Evolutionary conservation across 1,284 basidiomycete genomes (phyloP), one percentile per base, ranked within the genome.

Genomic region (Phellinidium pouzarii): DNA sequence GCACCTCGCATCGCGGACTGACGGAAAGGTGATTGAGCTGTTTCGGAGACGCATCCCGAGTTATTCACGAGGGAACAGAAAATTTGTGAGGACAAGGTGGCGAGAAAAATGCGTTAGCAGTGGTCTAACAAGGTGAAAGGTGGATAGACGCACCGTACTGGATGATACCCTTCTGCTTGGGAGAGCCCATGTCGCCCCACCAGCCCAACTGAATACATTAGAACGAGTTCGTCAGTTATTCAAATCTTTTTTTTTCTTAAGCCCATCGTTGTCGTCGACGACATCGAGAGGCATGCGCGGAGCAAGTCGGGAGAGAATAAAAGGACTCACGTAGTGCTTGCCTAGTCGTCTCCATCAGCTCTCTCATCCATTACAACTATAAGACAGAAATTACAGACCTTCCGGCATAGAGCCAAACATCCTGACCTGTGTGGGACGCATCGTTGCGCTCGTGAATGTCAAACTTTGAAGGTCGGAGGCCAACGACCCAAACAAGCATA

Each of bases 121-220:
- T n/a, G n/a, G n/a, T n/a, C n/a, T n/a, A n/a, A n/a, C n/a, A n/a
- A n/a, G n/a, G n/a, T n/a, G n/a, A n/a, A n/a, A n/a, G 41, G 40
- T 11, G 34, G 49, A 37, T 55, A 4, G 34, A 77, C 88, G 69
- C 63, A 95, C 93, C 75, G 76, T 96, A 96, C 63, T 76, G 71
- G 52, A 79, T 71, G 58, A 95, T 76, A 55, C 92, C 91, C 71
- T 80, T 91, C 67, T 93, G 90, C 69, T 76, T 84, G 40, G 72
- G 76, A 55, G 78, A 77, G 48, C 74, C 72, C 66, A 82, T 80
- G 71, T 87, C 84, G 72, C 93, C 93, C 93, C 93, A 96, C 93
- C 93, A 95, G 52, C 85, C 75, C 70, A 79, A 87, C 91, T 94
- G 65, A 47, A 52, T 52, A 41, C 50, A 54, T 26, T 55, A 53